Base-by-base conservation (phyloP, 1,284 basidiomycete species). In the Trichosporon sp. region DNA sequence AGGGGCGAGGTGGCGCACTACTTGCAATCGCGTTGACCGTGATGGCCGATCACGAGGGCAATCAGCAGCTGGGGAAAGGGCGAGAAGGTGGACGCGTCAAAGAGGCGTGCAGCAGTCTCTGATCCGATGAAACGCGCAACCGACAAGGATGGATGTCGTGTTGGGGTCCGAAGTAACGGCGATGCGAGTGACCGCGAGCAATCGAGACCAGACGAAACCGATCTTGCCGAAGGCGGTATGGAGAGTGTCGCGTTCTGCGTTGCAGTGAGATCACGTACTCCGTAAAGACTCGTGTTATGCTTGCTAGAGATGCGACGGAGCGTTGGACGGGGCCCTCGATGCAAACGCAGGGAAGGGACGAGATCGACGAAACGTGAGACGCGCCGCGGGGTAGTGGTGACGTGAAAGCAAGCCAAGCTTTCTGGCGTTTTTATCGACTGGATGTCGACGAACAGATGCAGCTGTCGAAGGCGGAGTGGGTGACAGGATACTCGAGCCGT, bases 21-120 rank as follows among this genome's bases (percentile, higher is more conserved):
- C 56, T 35, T 63, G 59, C 16, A 35, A 63, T 63, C 59, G 59
- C 59, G 59, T 35, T 14, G 56, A n/a, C 59, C 59, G 59, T 35
- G 59, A 63, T 63, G 59, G 59, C 59, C 59, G 59, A 63, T 63
- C 59, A 35, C 59, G 31, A 63, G 14, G 56, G 7, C 32, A 35
- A 63, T 63, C 59, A 35, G 32, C 59, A 11, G 11, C 32, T 63
- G 32, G 31, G 32, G 37, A 63, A n/a, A 63, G 59, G 59, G 59
- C 14, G 59, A 16, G 59, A 37, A 6, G 31, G 35, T 32, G 16
- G 59, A 63, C 59, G 59, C 59, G 59, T 63, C 59, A 32, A 11
- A 7, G 31, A 63, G 31, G 32, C 59, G 59, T 63, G 59, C 6
- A 16, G 10, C 5, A 7, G 31, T 19, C 32, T 37, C 21, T 37